A percentile compares a stretch with the other conserved stretches of the same genome.
phyloP scores from a whole-genome alignment of 768 basidiomycete genomes.

The Glaciozyma martinii region DNA sequence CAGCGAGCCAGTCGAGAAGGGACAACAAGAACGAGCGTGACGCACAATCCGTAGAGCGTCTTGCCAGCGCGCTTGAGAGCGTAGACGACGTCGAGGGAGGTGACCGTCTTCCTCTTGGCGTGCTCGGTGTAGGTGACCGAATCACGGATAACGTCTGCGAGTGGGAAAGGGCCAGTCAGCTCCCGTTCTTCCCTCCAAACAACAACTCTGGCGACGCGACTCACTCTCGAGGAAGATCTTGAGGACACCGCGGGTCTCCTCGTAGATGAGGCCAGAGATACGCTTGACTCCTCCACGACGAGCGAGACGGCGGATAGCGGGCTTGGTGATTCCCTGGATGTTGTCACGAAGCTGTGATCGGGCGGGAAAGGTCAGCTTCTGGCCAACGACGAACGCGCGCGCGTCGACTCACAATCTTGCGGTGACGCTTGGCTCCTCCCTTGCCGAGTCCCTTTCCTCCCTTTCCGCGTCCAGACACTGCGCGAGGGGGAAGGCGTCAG shows the following conservation, averaged over 20 bases:
- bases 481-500: no score
- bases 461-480: constrained; percentile 41
- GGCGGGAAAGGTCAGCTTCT: background rate
- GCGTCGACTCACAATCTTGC: constrained; percentile 43
- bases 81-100: constrained; percentile 73
- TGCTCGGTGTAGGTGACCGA: constrained; percentile 98
- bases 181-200: background rate
- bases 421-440: constrained; percentile 40
- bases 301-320: constrained; percentile 49
- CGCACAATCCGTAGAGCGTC: background rate
- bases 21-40: background rate
- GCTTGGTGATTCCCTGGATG: constrained; percentile 50
- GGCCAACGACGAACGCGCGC: background rate
- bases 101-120: constrained; percentile 81
- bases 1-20: no score
- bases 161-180: background rate
- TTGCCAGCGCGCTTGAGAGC: constrained; percentile 45
- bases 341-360: constrained; percentile 38
- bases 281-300: constrained; percentile 52
- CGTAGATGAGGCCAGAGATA: constrained; percentile 45
- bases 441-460: no score
- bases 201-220: background rate
- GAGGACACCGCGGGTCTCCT: constrained; percentile 50
- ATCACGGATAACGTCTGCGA: constrained; percentile 70
- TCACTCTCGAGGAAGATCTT: constrained; percentile 46